Percentiles rank a stretch among this genome's conserved stretches.
phyloP scores from a whole-genome alignment of 257 asterid genomes.

The Plantago ovata region DNA sequence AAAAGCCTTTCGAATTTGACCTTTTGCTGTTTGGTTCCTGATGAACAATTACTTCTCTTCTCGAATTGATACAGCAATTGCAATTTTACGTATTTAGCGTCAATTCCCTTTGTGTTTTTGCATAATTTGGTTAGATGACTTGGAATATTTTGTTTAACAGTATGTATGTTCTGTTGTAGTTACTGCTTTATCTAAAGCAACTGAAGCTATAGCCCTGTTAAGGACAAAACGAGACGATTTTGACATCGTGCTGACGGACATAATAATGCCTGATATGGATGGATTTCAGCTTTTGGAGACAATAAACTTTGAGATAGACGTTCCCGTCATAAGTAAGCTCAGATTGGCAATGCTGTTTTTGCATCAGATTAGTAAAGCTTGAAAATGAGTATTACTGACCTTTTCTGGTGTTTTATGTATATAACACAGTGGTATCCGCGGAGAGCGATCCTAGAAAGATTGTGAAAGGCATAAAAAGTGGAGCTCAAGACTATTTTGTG shows the following conservation, averaged over 20 bases:
- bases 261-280: conserved; percentile 16
- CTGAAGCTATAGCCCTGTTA: conserved; percentile 8
- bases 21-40: no score
- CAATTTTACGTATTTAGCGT: no score
- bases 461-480: conserved; percentile 9
- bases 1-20: no score
- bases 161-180: not conserved
- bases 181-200: conserved; percentile 6
- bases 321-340: conserved; percentile 16
- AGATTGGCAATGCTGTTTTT: not conserved
- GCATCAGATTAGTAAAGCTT: not conserved
- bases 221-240: not conserved
- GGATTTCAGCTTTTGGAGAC: conserved; percentile 12
- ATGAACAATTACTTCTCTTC: no score
- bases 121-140: not conserved
- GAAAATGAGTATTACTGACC: not conserved
- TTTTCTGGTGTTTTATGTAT: not conserved
- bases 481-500: conserved; percentile 12
- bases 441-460: not conserved
- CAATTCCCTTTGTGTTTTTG: not conserved
- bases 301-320: not conserved
- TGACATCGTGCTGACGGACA: conserved; percentile 10
- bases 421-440: conserved; percentile 13
- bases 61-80: no score
- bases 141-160: no score